Percentiles rank a stretch among this genome's conserved stretches.
These are phyloP conservation scores for Lactarius hatsudake DNA, from an alignment of 768 basidiomycete genomes.

Conservation along the genomic window DNA sequence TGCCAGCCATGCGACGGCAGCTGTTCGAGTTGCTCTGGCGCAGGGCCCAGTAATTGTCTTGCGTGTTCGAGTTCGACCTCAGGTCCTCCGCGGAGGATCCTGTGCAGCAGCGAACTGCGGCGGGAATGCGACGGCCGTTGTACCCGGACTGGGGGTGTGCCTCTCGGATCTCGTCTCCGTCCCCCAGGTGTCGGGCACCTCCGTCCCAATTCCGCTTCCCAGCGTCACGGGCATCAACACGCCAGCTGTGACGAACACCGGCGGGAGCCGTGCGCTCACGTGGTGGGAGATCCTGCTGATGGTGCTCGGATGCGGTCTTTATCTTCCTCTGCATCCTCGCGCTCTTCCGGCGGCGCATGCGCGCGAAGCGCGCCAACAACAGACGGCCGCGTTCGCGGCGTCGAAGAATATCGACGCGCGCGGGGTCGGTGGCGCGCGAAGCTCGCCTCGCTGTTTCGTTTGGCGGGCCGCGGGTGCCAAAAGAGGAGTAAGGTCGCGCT, in stretches of 20 bases:
- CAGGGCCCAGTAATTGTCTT: conserved; percentile 66
- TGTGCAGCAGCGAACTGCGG: conserved; percentile 63
- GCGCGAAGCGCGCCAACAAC: conserved; percentile 64
- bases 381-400: conserved; percentile 61
- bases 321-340: conserved; percentile 66
- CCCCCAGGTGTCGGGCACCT: conserved; percentile 45
- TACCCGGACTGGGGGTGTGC: conserved; percentile 74
- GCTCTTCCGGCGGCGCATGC: conserved; percentile 67
- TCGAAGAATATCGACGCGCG: conserved; percentile 52
- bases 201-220: conserved; percentile 45
- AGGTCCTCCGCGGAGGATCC: conserved; percentile 60
- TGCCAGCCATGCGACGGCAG: conserved; percentile 73
- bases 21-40: conserved; percentile 74
- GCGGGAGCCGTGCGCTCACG: conserved; percentile 40
- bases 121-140: conserved; percentile 48
- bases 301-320: conserved; percentile 76
- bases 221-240: conserved; percentile 54
- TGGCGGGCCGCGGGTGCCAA: conserved; percentile 26
- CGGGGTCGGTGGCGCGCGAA: conserved; percentile 51
- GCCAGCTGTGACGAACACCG: conserved; percentile 40
- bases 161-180: conserved; percentile 69
- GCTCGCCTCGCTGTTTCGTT: conserved; percentile 52
- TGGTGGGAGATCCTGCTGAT: conserved; percentile 90
- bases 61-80: conserved; percentile 64
- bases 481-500: conserved; percentile 27